Evolutionary conservation across 192 early-diverging fungal species (phyloP).

Genomic region (Ambispora gerdemannii): DNA sequence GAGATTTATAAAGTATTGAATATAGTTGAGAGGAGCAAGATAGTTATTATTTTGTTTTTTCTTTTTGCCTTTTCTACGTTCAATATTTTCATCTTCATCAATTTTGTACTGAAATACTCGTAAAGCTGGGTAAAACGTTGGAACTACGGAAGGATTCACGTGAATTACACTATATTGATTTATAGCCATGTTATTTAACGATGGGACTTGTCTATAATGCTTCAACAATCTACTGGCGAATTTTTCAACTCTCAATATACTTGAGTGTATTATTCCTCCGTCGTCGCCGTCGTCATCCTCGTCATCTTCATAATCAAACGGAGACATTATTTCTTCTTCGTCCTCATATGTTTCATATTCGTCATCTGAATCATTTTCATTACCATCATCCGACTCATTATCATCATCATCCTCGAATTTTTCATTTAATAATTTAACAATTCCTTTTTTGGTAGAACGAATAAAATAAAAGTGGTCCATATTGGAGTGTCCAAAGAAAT

Average conservation of each 20-base stretch:
- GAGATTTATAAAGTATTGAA: constrained; percentile 44
- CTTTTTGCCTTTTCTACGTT: neutral
- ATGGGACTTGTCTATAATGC: neutral
- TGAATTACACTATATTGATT: constrained; percentile 42
- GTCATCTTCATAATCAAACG: neutral
- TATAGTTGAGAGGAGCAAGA: constrained; percentile 39
- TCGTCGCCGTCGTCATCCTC: neutral
- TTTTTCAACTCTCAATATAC: neutral
- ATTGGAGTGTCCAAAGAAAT: constrained; percentile 75
- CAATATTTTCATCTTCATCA: neutral
- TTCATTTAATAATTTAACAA: neutral
- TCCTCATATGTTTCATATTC: neutral
- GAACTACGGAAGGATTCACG: constrained; percentile 64
- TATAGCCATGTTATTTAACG: neutral
- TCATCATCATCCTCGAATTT: constrained; percentile 7
- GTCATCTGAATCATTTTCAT: neutral
- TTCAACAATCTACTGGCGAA: neutral
- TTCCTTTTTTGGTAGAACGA: constrained; percentile 15
- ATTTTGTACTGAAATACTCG: constrained; percentile 57
- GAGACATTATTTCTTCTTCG: neutral
- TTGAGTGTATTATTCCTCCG: neutral
- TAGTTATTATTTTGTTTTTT: constrained; percentile 29
- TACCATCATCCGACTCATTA: neutral
- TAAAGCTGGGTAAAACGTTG: constrained; percentile 60
- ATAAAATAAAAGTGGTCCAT: constrained; percentile 67